These are phyloP conservation scores for Hypoxylon cercidicola DNA, from an alignment of 495 filamentous ascomycete genomes.

Conservation along the genomic window DNA sequence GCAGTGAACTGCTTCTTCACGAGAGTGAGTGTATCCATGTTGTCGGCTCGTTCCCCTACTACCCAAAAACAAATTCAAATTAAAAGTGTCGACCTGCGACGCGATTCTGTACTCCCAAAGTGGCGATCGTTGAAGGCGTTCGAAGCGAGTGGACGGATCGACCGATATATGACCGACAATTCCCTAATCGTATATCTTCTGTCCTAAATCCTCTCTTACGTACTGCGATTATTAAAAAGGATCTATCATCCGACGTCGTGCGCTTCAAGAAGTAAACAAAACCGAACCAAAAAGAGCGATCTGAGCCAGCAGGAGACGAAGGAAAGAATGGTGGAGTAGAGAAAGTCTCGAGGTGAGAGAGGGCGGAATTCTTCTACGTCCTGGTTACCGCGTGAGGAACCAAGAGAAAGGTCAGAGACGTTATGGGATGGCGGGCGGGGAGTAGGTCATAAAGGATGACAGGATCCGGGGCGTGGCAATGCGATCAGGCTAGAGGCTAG, in stretches of 20 bases:
- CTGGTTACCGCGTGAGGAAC: constrained; percentile 47
- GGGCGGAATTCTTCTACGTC: constrained; percentile 48
- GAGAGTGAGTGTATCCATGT: constrained; percentile 54
- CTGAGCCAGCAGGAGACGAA: constrained; percentile 69
- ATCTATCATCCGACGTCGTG: constrained; percentile 31
- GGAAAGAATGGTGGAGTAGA: constrained; percentile 54
- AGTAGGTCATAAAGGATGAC: constrained; percentile 56
- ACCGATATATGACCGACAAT: constrained; percentile 29
- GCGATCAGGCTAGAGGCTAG: constrained; percentile 39
- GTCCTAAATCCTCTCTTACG: constrained; percentile 13
- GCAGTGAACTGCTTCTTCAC: constrained; percentile 70
- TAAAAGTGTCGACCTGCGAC: constrained; percentile 66
- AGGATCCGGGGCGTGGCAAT: constrained; percentile 37
- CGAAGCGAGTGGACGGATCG: constrained; percentile 33
- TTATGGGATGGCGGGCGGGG: constrained; percentile 48
- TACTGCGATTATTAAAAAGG: constrained; percentile 36
- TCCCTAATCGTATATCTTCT: constrained; percentile 31
- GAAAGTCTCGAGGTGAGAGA: constrained; percentile 45
- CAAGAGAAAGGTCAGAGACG: constrained; percentile 40
- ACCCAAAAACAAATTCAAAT: constrained; percentile 39
- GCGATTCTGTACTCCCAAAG: constrained; percentile 37
- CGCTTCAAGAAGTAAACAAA: constrained; percentile 45
- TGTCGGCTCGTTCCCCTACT: constrained; percentile 44
- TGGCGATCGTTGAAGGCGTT: constrained; percentile 31
- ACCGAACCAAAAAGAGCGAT: constrained; percentile 61